Percentiles rank a stretch among this genome's conserved stretches.
Conservation (phyloP, 1,139 yeast genomes). For the Debaryomycetaceae sp. region DNA sequence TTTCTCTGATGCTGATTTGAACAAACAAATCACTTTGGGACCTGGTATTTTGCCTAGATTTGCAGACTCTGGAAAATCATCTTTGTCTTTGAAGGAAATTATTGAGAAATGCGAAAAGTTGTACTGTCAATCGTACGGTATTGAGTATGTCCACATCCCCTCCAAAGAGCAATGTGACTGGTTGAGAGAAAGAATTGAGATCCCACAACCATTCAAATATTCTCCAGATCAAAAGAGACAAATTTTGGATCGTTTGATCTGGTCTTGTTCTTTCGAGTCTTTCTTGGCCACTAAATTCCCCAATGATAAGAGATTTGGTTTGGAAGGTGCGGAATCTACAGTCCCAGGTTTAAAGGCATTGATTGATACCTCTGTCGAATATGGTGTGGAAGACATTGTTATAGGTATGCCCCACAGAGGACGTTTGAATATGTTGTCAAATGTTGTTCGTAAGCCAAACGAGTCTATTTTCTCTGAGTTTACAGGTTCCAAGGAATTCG, state of each 20-base stretch:
- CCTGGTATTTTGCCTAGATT: slow-evolving; percentile 97
- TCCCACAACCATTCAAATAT: slow-evolving; percentile 83
- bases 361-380: slow-evolving; percentile 90
- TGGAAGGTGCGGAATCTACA: slow-evolving; percentile 96
- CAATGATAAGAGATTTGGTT: slow-evolving; percentile 96
- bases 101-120: slow-evolving; percentile 74
- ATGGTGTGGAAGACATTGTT: slow-evolving; percentile 92
- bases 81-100: slow-evolving; percentile 73
- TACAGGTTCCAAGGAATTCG: slow-evolving; percentile 80
- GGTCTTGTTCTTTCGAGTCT: slow-evolving; percentile 93
- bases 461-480: slow-evolving; percentile 97
- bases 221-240: slow-evolving; percentile 90
- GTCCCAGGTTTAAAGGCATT: slow-evolving; percentile 96
- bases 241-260: slow-evolving; percentile 91
- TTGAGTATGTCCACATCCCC: slow-evolving; percentile 95
- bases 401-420: slow-evolving; percentile 99
- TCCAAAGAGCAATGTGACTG: slow-evolving; percentile 95
- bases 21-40: slow-evolving; percentile 83
- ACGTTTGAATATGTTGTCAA: slow-evolving; percentile 93
- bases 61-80: slow-evolving; percentile 62
- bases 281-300: slow-evolving; percentile 95
- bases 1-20: slow-evolving; percentile 80
- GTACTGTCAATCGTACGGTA: slow-evolving; percentile 88
- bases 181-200: slow-evolving; percentile 95
- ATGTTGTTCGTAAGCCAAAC: slow-evolving; percentile 97